Evolutionary conservation across 371 early-diverging fungal species (phyloP).

Genomic region (Funneliformis caledonium): DNA sequence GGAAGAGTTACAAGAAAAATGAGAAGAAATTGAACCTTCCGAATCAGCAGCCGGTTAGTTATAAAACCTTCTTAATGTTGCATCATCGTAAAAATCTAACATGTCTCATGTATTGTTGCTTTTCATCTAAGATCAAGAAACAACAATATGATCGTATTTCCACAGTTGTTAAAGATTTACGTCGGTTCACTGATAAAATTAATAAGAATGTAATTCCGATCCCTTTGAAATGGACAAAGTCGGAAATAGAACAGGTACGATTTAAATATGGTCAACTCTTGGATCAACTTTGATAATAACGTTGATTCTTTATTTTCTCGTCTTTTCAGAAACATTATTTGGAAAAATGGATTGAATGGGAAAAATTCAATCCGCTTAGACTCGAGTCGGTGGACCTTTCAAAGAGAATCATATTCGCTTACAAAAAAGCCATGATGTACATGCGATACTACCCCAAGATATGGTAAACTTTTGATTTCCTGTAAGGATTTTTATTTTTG

Average conservation of each 20-base stretch:
- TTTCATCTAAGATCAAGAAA: too few species aligned
- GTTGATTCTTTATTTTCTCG: neutral
- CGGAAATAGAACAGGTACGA: constrained; percentile 70
- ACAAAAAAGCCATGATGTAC: constrained; percentile 82
- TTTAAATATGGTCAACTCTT: neutral
- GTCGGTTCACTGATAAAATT: constrained; percentile 74
- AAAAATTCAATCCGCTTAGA: constrained; percentile 84
- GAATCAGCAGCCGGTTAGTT: too few species aligned
- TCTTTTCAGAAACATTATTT: constrained; percentile 55
- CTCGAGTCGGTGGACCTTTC: constrained; percentile 63
- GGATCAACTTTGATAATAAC: neutral
- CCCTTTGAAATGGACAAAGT: constrained; percentile 83
- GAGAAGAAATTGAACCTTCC: too few species aligned
- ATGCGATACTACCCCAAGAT: constrained; percentile 89
- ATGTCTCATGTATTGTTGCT: too few species aligned
- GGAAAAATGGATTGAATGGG: constrained; percentile 92
- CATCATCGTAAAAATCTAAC: too few species aligned
- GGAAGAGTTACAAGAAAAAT: constrained; percentile 60
- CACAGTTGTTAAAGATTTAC: constrained; percentile 81
- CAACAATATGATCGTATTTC: constrained; percentile 88
- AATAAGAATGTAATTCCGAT: constrained; percentile 66
- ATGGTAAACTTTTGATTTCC: constrained; percentile 58
- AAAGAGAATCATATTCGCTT: constrained; percentile 82
- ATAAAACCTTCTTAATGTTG: too few species aligned
- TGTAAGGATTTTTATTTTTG: neutral